These are phyloP conservation scores for Coemansia sp. DNA, from an alignment of 192 early-diverging fungal genomes.

Conservation along the genomic window DNA sequence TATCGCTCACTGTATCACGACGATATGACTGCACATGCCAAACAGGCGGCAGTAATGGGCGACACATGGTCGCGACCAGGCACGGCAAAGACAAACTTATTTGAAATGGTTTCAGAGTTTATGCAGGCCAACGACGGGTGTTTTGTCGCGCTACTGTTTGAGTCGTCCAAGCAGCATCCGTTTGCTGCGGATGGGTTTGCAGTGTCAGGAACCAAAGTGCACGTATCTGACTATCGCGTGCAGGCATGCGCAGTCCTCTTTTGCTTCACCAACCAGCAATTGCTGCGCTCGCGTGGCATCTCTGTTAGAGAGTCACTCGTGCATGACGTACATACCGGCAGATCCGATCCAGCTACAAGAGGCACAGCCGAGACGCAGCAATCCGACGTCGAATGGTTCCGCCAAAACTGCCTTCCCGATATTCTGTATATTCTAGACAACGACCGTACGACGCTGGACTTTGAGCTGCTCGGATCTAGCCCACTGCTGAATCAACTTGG, in stretches of 20 bases:
- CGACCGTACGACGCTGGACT: slow-evolving; percentile 24
- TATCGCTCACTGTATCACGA: slow-evolving; percentile 39
- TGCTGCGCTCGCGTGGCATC: slow-evolving; percentile 26
- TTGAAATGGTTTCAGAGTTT: slow-evolving; percentile 26
- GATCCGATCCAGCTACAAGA: background rate
- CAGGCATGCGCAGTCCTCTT: slow-evolving; percentile 49
- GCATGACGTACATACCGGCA: slow-evolving; percentile 29
- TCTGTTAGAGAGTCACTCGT: slow-evolving; percentile 27
- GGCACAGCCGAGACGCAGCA: slow-evolving; percentile 7
- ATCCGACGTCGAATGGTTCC: slow-evolving; percentile 45
- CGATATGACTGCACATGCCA: slow-evolving; percentile 15
- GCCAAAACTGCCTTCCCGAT: slow-evolving; percentile 51
- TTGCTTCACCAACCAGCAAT: slow-evolving; percentile 39
- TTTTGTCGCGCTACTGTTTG: slow-evolving; percentile 52
- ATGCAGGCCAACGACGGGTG: slow-evolving; percentile 39
- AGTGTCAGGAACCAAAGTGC: slow-evolving; percentile 30
- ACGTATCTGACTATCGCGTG: slow-evolving; percentile 44
- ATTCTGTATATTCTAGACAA: slow-evolving; percentile 38
- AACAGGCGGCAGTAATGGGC: slow-evolving; percentile 22
- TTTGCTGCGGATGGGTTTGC: slow-evolving; percentile 42
- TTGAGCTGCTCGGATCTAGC: slow-evolving; percentile 44
- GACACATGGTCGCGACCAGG: slow-evolving; percentile 42
- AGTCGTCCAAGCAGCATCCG: slow-evolving; percentile 44
- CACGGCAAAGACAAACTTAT: slow-evolving; percentile 23
- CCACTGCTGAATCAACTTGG: slow-evolving; percentile 39